Conservation (phyloP, 139 green algal genomes). For the Pleodorina starrii region DNA sequence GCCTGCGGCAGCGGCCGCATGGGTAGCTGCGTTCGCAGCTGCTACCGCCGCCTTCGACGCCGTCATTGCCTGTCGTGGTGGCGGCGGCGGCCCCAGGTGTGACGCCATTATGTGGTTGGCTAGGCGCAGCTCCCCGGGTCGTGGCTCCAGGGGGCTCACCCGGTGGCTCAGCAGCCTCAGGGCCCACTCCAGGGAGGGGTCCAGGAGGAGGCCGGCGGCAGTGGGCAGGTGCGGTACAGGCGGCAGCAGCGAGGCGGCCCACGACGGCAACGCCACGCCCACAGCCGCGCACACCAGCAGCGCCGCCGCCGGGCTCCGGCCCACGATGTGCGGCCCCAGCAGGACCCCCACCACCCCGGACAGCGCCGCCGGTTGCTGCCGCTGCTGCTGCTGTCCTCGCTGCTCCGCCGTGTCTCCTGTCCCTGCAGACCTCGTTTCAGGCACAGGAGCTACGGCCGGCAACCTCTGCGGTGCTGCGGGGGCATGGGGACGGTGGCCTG, state of each 20-base stretch:
- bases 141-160: not conserved
- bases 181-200: constrained; percentile 37
- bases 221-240: too few relatives aligned
- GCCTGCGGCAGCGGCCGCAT: too few relatives aligned
- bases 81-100: not conserved
- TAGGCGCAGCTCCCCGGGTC: not conserved
- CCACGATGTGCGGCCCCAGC: not conserved
- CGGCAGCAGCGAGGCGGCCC: constrained; percentile 1
- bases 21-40: too few relatives aligned
- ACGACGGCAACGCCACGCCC: not conserved
- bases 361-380: not conserved
- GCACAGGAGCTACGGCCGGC: not conserved
- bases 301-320: not conserved
- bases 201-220: not conserved
- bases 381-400: not conserved
- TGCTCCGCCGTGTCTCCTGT: too few relatives aligned
- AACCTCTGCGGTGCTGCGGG: not conserved
- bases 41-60: too few relatives aligned
- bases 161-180: constrained; percentile 2
- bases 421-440: not conserved
- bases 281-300: constrained; percentile 1
- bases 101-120: constrained; percentile 30
- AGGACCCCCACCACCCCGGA: not conserved
- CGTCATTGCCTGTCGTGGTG: too few relatives aligned
- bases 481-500: not conserved